Evolutionary conservation across 1,284 basidiomycete genomes (phyloP), one percentile per base, ranked within the genome.

Genomic region (Cutaneotrichosporon dermatis): DNA sequence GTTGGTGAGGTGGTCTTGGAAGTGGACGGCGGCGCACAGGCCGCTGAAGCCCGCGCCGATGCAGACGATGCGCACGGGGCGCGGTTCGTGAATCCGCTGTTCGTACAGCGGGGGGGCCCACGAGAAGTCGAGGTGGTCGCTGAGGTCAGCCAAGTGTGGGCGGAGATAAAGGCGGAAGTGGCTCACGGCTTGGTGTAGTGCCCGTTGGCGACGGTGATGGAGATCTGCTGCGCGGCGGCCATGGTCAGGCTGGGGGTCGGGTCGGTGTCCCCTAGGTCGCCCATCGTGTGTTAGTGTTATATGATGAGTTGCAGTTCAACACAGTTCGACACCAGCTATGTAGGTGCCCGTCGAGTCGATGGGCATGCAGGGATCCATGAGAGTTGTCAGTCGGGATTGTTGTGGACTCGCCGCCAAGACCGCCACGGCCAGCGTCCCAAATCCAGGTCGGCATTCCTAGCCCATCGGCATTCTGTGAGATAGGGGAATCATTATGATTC

Each of bases 21-120:
- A 56, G 37, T 62, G 57, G 15, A 62, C 58, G 2, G 57, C 57
- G 6, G 58, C 46, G 33, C 61, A 59, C n/a, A 62, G 37, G 0
- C 61, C 61, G 40, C 54, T 57, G 43, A 62, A 62, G 2, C 61
- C 61, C 1, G 61, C 61, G 4, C 61, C 61, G 34, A 62, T 34
- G 35, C 50, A 50, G 6, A 56, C 36, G n/a, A 62, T 62, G 4
- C 41, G 46, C 3, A 62, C 48, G 1, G 8, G 54, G 5, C 61
- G 61, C 3, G 34, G 12, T 0, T 54, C 34, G 34, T 42, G 37
- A 25, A 62, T 54, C 3, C 45, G 37, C 0, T 56, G 41, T 44
- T 62, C 61, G 37, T 54, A 59, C 4, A 62, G 57, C 2, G 46
- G 51, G 0, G 58, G 61, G 9, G 58, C 61, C 52, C 52, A 54